Base-by-base conservation (phyloP, 768 basidiomycete genomes). In the Pleurotus cornucopiae region DNA sequence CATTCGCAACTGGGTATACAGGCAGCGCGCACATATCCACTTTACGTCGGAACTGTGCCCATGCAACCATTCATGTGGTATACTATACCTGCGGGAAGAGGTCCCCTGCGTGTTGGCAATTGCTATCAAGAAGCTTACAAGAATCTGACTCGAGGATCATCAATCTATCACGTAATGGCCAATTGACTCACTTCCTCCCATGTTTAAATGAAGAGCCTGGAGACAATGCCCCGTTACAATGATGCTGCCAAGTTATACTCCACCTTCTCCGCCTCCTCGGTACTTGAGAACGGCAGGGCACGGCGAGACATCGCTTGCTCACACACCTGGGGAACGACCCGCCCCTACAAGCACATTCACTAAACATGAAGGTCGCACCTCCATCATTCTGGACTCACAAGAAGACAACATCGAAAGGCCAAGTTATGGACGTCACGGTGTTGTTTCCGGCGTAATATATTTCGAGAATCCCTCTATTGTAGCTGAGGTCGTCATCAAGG, bases 341-440 rank as follows among this genome's bases (percentile, higher is more conserved):
- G 52, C 56, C 39, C 72, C 74, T n/a, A 73, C 71, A 2, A 77
- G 76, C 11, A 67, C 71, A 2, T 80, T 73, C 62, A 68, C 71
- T 30, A 76, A 70, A 55, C 71, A 66, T 16, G 66, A 67, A 40
- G 75, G 75, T 2, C 67, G 67, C 43, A 65, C 73, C 13, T 76
- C 76, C 1, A 58, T 84, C 37, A 61, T 77, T 9, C 65, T 85
- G 4, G 67, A 72, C 16, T 76, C 77, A 3, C 83, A 84, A 60
- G 76, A 79, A 39, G 66, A 70, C 11, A 69, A 66, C 40, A 67
- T 64, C 0, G 55, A 60, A 0, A 60, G 65, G 11, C 83, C 84
- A 1, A 60, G 64, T 1, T 86, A 82, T 58, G 75, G 78, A 30
- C 78, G 79, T 18, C 63, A 69, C 40, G 68, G 61, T 5, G 45